A percentile compares a stretch with the other conserved stretches of the same genome.
Conservation (phyloP, 495 filamentous ascomycete species). For the Aspergillus sparsus region DNA sequence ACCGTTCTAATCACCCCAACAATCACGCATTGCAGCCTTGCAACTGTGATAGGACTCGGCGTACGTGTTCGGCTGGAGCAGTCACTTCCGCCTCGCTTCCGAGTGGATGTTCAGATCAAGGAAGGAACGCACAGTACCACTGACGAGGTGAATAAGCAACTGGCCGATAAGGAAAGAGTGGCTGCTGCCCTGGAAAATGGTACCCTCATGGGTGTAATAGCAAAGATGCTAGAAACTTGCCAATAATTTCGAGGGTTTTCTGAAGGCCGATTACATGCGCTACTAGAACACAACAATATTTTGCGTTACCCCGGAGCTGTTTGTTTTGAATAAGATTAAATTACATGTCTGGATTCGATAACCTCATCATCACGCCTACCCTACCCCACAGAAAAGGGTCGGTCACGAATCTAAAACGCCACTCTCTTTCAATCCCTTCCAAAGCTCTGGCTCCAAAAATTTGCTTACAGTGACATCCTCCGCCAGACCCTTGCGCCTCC, state of each 20-base stretch:
- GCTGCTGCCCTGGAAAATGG: constrained; percentile 93
- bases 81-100: constrained; percentile 86
- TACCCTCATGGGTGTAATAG: constrained; percentile 80
- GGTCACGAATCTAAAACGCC: constrained; percentile 75
- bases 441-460: constrained; percentile 92
- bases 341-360: constrained; percentile 4
- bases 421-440: constrained; percentile 82
- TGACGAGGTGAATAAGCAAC: constrained; percentile 92
- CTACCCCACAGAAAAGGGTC: constrained; percentile 1
- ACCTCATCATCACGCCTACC: neutral
- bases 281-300: neutral
- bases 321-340: neutral
- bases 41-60: constrained; percentile 93
- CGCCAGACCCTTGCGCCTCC: constrained; percentile 86
- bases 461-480: constrained; percentile 95
- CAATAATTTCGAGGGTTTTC: constrained; percentile 30
- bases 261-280: neutral
- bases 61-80: constrained; percentile 90
- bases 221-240: constrained; percentile 92
- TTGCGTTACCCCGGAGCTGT: neutral
- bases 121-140: constrained; percentile 93
- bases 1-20: constrained; percentile 85
- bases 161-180: constrained; percentile 94
- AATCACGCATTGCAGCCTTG: constrained; percentile 93
- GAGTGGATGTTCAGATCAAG: constrained; percentile 91